Conservation (phyloP, 2,329 filamentous ascomycete species). For the Fusarium nisikadoi region DNA sequence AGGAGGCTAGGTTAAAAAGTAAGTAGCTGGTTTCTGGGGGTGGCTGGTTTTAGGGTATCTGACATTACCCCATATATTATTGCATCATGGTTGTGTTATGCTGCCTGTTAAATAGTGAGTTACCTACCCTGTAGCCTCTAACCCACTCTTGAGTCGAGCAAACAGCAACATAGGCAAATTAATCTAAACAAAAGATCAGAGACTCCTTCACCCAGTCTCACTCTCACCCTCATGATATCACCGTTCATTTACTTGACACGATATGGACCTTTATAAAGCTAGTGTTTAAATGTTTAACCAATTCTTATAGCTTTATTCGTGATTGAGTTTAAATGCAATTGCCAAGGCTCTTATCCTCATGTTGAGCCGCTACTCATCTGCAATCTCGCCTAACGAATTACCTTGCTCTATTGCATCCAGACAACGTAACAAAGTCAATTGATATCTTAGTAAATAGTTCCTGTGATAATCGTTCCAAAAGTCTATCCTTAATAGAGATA, state of each 20-base stretch:
- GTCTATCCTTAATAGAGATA: background rate
- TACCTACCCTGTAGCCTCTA: background rate
- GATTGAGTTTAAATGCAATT: too few species aligned
- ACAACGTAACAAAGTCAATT: background rate
- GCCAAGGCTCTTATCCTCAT: background rate
- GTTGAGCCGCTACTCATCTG: background rate
- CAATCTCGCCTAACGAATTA: constrained; percentile 24
- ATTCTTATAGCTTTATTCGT: fast-evolving
- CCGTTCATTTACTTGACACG: fast-evolving
- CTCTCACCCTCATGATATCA: background rate
- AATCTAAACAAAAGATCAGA: background rate
- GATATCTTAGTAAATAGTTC: background rate
- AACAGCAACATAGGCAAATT: background rate
- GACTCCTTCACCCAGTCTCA: background rate
- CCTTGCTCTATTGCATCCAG: background rate
- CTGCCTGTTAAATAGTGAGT: fast-evolving
- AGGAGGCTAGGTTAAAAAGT: too few species aligned
- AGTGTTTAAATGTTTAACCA: fast-evolving
- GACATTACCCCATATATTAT: background rate
- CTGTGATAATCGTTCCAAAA: background rate
- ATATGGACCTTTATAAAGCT: too few species aligned
- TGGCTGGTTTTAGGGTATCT: too few species aligned
- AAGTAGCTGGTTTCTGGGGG: too few species aligned
- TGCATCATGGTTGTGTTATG: background rate
- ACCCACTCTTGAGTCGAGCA: background rate